Evolutionary conservation across 106 monocot species (phyloP), one percentile per base, ranked within the genome.

Genomic region (Dioscorea zingiberensis): DNA sequence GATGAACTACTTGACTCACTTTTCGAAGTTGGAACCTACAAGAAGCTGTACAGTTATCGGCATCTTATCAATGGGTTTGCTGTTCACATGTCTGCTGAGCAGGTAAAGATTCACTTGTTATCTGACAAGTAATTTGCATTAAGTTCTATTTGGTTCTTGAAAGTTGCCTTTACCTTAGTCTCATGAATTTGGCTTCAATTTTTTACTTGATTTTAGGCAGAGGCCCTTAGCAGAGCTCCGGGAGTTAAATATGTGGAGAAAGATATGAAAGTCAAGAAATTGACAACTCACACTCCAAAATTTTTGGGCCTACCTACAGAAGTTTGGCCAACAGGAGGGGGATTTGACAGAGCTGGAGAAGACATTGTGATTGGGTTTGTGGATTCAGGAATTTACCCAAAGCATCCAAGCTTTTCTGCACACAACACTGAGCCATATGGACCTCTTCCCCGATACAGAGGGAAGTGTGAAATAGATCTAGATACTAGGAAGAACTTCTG

Each of bases 281-380:
- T 97, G 54, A 97, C 95, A 22, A 97, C 91, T 32, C 95, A 97
- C 47, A 97, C 95, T 24, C 95, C 95, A 23, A 78, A 97, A 61
- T 97, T 91, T 70, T 64, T 97, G 63, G 95, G 95, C 24, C 72
- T 97, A 13, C 72, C 95, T 12, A 91, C 95, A 7, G 85, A 74
- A 54, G 95, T 91, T 48, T 97, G 95, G 95, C 91, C 95, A 18
- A 91, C 83, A 25, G 91, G 85, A 61, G 95, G 95, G 55, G 95
- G 95, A n/a, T 86, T 81, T 75, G 91, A 97, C 38, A 88, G 64
- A 69, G 91, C 91, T 55, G 95, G 95, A 47, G 95, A 97, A 69
- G 83, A 88, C 24, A 62, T 97, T 81, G 88, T 97, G 73, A 97
- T 97, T 66, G 95, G 95, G 11, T 88, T 97, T 68, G 81, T 97